Conservation (phyloP, 805 yeast species). For the Yamadazyma sp. region DNA sequence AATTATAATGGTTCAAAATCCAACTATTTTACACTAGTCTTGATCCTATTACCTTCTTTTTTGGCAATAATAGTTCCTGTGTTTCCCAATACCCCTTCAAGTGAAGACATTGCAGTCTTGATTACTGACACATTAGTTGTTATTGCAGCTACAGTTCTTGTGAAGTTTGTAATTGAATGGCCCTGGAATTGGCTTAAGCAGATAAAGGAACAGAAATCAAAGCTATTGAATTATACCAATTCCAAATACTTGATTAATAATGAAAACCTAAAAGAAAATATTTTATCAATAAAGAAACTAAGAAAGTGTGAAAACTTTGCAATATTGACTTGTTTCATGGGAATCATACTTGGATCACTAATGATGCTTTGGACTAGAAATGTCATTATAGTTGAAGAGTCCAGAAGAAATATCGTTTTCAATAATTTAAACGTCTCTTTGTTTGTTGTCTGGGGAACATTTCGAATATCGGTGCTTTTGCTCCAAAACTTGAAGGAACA, state of each 20-base stretch:
- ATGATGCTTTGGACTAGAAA: constrained; percentile 28
- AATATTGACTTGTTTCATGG: constrained; percentile 20
- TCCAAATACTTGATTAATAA: constrained; percentile 9
- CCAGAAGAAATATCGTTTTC: constrained; percentile 25
- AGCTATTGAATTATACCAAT: constrained; percentile 16
- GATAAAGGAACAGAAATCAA: constrained; percentile 16
- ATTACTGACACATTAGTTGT: constrained; percentile 31
- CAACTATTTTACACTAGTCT: constrained; percentile 17
- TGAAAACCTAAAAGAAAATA: not conserved
- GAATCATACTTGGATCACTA: constrained; percentile 23
- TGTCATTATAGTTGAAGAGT: constrained; percentile 23
- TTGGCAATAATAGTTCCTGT: constrained; percentile 23
- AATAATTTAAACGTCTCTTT: constrained; percentile 34
- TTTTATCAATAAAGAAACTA: constrained; percentile 3
- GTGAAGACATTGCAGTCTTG: constrained; percentile 18
- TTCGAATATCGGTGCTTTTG: constrained; percentile 20
- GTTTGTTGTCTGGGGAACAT: constrained; percentile 26
- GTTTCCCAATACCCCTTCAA: constrained; percentile 11
- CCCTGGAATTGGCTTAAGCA: constrained; percentile 40
- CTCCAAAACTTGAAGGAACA: constrained; percentile 5
- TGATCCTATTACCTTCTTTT: constrained; percentile 24
- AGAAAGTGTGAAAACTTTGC: constrained; percentile 15
- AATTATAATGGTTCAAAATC: constrained; percentile 1
- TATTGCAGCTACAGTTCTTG: constrained; percentile 29
- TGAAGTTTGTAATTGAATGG: constrained; percentile 36